phyloP scores from a whole-genome alignment of 352 stramenopile species.

The Phytophthora ramorum region DNA sequence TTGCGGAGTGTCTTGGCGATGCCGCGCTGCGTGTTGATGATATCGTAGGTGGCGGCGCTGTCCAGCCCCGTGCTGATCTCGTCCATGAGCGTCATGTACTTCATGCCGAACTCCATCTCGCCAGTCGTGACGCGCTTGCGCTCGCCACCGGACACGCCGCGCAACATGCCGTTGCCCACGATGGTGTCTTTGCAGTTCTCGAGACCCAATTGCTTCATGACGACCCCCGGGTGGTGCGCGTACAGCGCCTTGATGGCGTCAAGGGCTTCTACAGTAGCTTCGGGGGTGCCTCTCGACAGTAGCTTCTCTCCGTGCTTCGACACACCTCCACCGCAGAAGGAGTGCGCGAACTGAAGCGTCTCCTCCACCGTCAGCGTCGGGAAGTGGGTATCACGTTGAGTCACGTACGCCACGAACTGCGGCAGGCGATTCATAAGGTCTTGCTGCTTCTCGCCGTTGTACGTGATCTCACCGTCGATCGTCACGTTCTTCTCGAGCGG shows the following conservation, averaged over 20 bases:
- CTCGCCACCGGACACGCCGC: constrained; percentile 75
- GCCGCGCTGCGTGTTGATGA: constrained; percentile 26
- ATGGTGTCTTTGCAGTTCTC: constrained; percentile 56
- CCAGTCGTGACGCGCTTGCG: constrained; percentile 77
- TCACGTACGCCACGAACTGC: constrained; percentile 54
- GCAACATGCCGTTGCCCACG: constrained; percentile 62
- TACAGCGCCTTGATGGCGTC: constrained; percentile 31
- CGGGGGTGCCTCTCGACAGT: constrained; percentile 47
- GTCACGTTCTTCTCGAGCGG: constrained; percentile 44
- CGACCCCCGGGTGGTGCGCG: constrained; percentile 32
- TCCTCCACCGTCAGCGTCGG: constrained; percentile 31
- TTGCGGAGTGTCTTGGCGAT: constrained; percentile 36
- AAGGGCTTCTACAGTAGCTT: constrained; percentile 38
- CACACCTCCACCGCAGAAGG: constrained; percentile 61
- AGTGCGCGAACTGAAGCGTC: constrained; percentile 57
- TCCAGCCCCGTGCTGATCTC: constrained; percentile 74
- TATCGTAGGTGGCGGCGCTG: constrained; percentile 63
- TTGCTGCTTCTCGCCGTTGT: constrained; percentile 47
- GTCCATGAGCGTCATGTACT: constrained; percentile 87
- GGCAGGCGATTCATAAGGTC: constrained; percentile 41
- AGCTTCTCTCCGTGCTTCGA: constrained; percentile 43
- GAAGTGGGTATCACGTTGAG: constrained; percentile 92
- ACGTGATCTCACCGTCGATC: constrained; percentile 50
- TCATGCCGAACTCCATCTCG: constrained; percentile 87
- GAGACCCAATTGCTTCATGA: constrained; percentile 30